Evolutionary conservation across 179 eudicot genomes (phyloP).

Genomic region (Camellia oleifera): DNA sequence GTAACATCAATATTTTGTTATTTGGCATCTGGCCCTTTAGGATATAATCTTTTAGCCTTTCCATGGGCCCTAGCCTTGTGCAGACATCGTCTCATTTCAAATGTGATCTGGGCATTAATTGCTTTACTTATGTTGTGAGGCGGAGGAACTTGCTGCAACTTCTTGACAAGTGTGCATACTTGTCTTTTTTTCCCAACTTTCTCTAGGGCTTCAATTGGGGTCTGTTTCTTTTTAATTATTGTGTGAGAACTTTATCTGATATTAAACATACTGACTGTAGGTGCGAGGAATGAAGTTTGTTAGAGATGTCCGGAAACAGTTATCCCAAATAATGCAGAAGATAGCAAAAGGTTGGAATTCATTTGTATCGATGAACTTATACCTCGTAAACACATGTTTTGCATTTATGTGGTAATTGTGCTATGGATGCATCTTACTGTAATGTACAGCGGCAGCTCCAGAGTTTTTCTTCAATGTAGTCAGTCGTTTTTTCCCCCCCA

Average conservation of each 20-base stretch:
- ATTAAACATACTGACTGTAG: conserved; percentile 28
- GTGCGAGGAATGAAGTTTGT: conserved; percentile 94
- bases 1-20: neutral
- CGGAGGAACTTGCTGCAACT: neutral
- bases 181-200: neutral
- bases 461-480: no score
- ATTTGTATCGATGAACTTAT: neutral
- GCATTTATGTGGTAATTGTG: neutral
- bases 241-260: conserved; percentile 3
- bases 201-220: neutral
- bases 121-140: neutral
- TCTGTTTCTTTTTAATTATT: neutral
- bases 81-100: neutral
- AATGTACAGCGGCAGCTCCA: neutral
- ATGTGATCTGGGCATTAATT: conserved; percentile 8
- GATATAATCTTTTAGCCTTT: neutral
- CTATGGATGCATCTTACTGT: neutral
- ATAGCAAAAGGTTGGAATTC: conserved; percentile 61
- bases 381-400: neutral
- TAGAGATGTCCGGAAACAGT: conserved; percentile 85
- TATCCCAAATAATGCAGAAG: conserved; percentile 90
- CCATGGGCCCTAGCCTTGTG: conserved; percentile 3
- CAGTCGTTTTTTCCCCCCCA: no score
- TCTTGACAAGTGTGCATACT: neutral
- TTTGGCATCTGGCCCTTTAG: neutral